Base-by-base conservation (phyloP, 768 basidiomycete genomes). In the Basidioascus undulatus region DNA sequence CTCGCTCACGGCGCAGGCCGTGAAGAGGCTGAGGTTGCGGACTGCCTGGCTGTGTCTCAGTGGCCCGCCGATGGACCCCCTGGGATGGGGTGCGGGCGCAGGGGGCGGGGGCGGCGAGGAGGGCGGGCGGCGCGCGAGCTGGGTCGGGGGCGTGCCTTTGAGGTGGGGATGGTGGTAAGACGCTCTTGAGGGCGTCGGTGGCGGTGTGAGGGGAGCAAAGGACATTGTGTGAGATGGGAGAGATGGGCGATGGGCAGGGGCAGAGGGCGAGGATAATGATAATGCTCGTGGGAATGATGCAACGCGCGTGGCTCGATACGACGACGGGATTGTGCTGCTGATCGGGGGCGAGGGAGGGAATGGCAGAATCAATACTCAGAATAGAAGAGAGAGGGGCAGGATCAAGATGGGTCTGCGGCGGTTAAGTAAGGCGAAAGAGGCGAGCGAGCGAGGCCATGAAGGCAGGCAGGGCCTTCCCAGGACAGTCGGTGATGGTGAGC, bases 281-380 rank as follows among this genome's bases (percentile, higher is more conserved):
- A 49, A 54, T 12, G 54, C 50, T 11, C 53, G 59, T 1, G 61
- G 65, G 1, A 64, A 63, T 4, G 57, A 61, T n/a, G n/a, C n/a
- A n/a, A n/a, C n/a, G n/a, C n/a, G 24, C 50, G 65, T 23, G 61
- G 56, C 0, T 64, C 63, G 1, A 51, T 63, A 4, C 47, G 55
- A 3, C 49, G 62, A 26, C 58, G 66, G 5, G 54, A 58, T 31
- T 55, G 57, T 0, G 61, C 60, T 3, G 65, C 65, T 0, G 65
- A 66, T 55, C 47, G 66, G 37, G 65, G 64, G 44, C n/a, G n/a
- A n/a, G n/a, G n/a, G n/a, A n/a, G n/a, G n/a, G n/a, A n/a, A n/a
- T n/a, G n/a, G n/a, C n/a, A n/a, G n/a, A n/a, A n/a, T n/a, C n/a
- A n/a, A n/a, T n/a, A n/a, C n/a, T n/a, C n/a, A n/a, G n/a, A n/a